These are phyloP conservation scores for Malassezia dermatis DNA, from an alignment of 1,284 basidiomycete genomes.

Conservation along the genomic window DNA sequence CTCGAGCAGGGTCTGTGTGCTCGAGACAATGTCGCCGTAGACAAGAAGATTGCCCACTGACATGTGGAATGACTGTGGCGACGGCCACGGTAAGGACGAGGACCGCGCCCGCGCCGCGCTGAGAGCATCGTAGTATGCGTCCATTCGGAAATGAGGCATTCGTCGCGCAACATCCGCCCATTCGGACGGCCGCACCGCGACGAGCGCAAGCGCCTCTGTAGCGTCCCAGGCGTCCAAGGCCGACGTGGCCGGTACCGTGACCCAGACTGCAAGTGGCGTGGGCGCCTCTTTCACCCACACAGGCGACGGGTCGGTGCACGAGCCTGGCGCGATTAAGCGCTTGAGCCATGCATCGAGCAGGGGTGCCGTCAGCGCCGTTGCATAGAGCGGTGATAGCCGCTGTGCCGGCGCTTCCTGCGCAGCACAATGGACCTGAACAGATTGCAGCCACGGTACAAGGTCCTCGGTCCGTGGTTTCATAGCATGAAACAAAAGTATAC, in stretches of 20 bases:
- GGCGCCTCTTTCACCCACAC: not conserved
- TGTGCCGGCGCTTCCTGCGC: not conserved
- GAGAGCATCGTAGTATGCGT: slow-evolving; percentile 5
- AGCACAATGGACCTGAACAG: not conserved
- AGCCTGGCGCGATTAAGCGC: not conserved
- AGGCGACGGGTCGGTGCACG: not conserved
- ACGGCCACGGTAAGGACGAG: slow-evolving; percentile 2
- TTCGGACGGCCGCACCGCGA: not conserved
- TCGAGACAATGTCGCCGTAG: slow-evolving; percentile 81
- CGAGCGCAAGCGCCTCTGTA: not conserved
- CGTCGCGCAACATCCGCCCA: not conserved
- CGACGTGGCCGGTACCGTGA: not conserved
- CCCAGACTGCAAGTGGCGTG: not conserved
- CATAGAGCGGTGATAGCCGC: not conserved
- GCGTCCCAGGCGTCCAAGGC: not conserved
- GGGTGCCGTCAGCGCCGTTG: not conserved
- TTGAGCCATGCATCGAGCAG: not conserved
- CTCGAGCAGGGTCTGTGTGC: slow-evolving; percentile 89
- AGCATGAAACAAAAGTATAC: not conserved
- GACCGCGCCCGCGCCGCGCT: not conserved
- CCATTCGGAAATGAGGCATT: not conserved
- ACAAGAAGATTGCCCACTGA: slow-evolving; percentile 1
- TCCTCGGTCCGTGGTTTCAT: not conserved
- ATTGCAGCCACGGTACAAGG: not conserved
- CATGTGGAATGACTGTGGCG: not conserved